These are phyloP conservation scores for Orbilia blumenaviensis DNA, from an alignment of 2,329 filamentous ascomycete genomes.

Conservation along the genomic window DNA sequence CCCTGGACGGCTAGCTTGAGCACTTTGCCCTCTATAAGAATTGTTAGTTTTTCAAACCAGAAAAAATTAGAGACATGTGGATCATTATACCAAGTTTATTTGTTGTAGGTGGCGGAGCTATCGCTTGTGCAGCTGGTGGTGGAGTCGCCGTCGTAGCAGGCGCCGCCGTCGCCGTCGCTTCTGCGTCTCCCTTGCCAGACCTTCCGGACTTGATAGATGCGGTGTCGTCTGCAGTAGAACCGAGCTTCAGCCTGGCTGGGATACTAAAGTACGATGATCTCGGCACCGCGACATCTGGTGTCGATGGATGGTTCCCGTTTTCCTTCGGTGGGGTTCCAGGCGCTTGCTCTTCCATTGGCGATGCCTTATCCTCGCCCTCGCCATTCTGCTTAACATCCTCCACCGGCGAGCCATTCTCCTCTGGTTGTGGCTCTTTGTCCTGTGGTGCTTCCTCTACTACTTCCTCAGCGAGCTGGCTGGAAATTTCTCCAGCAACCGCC, in stretches of 20 bases:
- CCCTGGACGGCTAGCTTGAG: constrained; percentile 82
- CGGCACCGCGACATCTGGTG: constrained; percentile 26
- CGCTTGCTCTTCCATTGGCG: constrained; percentile 65
- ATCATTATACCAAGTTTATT: constrained; percentile 31
- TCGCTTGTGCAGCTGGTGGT: neutral
- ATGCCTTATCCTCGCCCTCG: constrained; percentile 64
- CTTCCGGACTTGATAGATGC: constrained; percentile 38
- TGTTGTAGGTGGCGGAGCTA: constrained; percentile 6
- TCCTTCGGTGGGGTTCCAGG: constrained; percentile 43
- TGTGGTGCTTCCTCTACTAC: constrained; percentile 61
- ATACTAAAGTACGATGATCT: constrained; percentile 41
- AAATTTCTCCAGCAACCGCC: constrained; percentile 82
- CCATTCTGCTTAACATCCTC: constrained; percentile 62
- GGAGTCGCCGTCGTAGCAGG: constrained; percentile 22
- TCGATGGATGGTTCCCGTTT: constrained; percentile 33
- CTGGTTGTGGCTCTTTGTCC: constrained; percentile 59
- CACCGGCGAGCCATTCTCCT: constrained; percentile 59
- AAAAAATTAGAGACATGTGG: neutral
- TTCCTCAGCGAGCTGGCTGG: constrained; percentile 65
- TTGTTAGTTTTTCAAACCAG: neutral
- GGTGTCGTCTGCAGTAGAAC: constrained; percentile 17
- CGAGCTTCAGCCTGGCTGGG: constrained; percentile 35
- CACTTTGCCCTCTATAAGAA: constrained; percentile 75
- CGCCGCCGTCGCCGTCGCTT: neutral
- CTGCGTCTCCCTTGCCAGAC: constrained; percentile 35